phyloP scores from a whole-genome alignment of 1,139 yeast genomes.

The Debaryomycetaceae sp. region DNA sequence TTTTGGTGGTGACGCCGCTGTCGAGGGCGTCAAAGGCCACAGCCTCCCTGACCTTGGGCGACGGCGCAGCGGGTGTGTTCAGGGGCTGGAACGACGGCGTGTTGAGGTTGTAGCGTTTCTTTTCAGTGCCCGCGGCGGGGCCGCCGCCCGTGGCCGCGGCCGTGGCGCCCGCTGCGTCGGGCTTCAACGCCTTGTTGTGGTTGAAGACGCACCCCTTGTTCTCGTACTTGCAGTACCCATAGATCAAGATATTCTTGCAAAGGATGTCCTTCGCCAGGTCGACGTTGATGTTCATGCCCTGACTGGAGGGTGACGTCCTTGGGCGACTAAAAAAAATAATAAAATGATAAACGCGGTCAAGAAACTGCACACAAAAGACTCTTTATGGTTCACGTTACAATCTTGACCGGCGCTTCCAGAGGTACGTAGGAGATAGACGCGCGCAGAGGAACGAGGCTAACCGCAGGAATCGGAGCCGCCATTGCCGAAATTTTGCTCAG shows the following conservation, averaged over 20 bases:
- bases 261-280: conserved; percentile 71
- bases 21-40: conserved; percentile 39
- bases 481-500: conserved; percentile 54
- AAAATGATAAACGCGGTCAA: not conserved
- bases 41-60: conserved; percentile 53
- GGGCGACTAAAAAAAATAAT: not conserved
- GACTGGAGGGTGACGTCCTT: not conserved
- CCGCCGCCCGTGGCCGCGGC: conserved; percentile 10
- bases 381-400: conserved; percentile 22
- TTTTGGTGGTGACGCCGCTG: conserved; percentile 9
- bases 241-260: conserved; percentile 79
- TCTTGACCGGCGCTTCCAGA: conserved; percentile 70
- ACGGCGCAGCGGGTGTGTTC: conserved; percentile 20
- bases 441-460: conserved; percentile 5
- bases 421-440: conserved; percentile 22
- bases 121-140: conserved; percentile 14
- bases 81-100: conserved; percentile 66
- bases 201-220: conserved; percentile 86
- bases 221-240: conserved; percentile 86
- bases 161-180: conserved; percentile 4
- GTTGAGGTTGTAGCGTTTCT: conserved; percentile 53
- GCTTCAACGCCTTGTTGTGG: conserved; percentile 42
- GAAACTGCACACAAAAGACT: conserved; percentile 16
- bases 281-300: conserved; percentile 39
- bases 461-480: conserved; percentile 70